Evolutionary conservation across 768 basidiomycete genomes (phyloP).

Genomic region (Tylopilus intermedius): DNA sequence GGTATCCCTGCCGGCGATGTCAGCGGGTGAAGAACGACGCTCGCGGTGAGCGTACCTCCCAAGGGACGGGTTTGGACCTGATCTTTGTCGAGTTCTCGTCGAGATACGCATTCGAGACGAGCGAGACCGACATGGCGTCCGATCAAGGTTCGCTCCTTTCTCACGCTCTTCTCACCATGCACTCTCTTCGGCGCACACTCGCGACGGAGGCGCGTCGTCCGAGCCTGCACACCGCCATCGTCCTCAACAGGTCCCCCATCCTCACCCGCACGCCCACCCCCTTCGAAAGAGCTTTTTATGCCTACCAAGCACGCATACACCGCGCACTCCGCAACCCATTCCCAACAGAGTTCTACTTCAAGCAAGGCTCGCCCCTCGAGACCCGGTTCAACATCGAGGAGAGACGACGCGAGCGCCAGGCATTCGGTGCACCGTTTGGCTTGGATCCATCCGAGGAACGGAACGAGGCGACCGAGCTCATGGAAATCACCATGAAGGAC

Average conservation of each 20-base stretch:
- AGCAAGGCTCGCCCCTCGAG: constrained; percentile 81
- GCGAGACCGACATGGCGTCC: constrained; percentile 61
- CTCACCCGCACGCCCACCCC: constrained; percentile 65
- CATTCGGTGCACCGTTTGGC: constrained; percentile 66
- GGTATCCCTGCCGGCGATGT: constrained; percentile 68
- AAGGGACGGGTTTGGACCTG: constrained; percentile 85
- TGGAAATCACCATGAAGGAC: constrained; percentile 53
- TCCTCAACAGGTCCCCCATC: constrained; percentile 75
- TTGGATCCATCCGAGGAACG: constrained; percentile 38
- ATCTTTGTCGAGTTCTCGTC: constrained; percentile 87
- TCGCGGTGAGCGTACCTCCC: constrained; percentile 65
- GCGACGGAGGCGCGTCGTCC: constrained; percentile 45
- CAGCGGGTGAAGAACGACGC: neutral
- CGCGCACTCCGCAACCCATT: constrained; percentile 86
- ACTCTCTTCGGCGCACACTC: constrained; percentile 33
- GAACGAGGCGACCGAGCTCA: constrained; percentile 48
- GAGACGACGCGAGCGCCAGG: constrained; percentile 59
- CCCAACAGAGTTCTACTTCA: constrained; percentile 90
- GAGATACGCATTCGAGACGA: constrained; percentile 79
- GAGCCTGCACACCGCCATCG: constrained; percentile 54
- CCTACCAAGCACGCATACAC: constrained; percentile 78
- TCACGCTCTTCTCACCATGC: constrained; percentile 24
- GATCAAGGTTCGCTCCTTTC: constrained; percentile 20
- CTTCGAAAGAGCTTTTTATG: constrained; percentile 78
- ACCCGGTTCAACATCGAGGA: constrained; percentile 76